These are phyloP conservation scores for Pyrus hybrid DNA, from an alignment of 331 rosid species.

Conservation along the genomic window DNA sequence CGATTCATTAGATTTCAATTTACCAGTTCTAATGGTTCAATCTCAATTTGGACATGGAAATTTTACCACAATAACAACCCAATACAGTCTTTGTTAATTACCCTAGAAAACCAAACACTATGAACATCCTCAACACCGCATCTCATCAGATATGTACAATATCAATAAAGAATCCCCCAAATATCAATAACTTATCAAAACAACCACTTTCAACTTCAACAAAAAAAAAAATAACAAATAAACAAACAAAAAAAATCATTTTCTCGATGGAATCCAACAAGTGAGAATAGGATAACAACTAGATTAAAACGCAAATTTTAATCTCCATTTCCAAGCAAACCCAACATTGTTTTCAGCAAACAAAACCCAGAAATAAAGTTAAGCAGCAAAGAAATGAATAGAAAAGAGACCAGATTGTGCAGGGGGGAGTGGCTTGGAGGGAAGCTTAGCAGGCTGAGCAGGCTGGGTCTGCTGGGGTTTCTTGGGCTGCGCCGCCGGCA, in stretches of 20 bases:
- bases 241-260: background rate
- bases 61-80: too few relatives aligned
- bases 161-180: background rate
- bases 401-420: constrained; percentile 67
- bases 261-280: background rate
- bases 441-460: constrained; percentile 62
- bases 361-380: background rate
- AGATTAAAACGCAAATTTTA: background rate
- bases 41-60: background rate
- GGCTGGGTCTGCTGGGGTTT: constrained; percentile 22
- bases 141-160: background rate
- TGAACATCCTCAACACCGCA: background rate
- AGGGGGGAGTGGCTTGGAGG: constrained; percentile 82
- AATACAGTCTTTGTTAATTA: too few relatives aligned
- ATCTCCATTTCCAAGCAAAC: background rate
- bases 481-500: constrained; percentile 34
- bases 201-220: background rate
- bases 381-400: background rate
- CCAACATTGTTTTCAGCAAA: background rate
- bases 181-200: background rate
- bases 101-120: background rate
- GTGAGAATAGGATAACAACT: background rate
- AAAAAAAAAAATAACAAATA: background rate
- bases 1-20: background rate
- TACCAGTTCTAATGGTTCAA: background rate